phyloP scores from a whole-genome alignment of 2,329 filamentous ascomycete species.

The Magnaporthales sp. region DNA sequence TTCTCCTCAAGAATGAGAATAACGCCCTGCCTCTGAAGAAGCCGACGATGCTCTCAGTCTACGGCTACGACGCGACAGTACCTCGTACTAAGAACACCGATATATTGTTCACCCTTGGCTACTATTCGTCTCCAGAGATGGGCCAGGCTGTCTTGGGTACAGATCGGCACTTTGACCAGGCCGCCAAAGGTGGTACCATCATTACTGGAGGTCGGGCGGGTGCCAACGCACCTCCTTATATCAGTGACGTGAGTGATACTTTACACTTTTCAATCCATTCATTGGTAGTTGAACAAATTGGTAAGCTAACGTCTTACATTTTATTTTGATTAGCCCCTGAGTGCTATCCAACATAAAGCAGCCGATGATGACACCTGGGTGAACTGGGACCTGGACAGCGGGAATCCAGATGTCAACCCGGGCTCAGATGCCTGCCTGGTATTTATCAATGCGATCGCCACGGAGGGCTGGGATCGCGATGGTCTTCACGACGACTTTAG shows the following conservation, averaged over 20 bases:
- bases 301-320: background rate
- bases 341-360: constrained; percentile 17
- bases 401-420: constrained; percentile 1
- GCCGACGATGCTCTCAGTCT: constrained; percentile 42
- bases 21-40: constrained; percentile 52
- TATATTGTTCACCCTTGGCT: constrained; percentile 16
- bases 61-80: constrained; percentile 45
- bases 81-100: constrained; percentile 32
- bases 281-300: too few species aligned
- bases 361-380: constrained; percentile 46
- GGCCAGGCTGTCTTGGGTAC: background rate
- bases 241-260: background rate
- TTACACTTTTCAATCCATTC: background rate
- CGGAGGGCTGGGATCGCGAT: constrained; percentile 52
- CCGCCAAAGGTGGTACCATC: constrained; percentile 14
- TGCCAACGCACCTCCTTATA: constrained; percentile 5
- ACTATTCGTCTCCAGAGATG: background rate
- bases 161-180: background rate
- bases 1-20: constrained; percentile 68
- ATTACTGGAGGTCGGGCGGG: constrained; percentile 12
- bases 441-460: constrained; percentile 48
- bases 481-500: constrained; percentile 52
- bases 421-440: constrained; percentile 47
- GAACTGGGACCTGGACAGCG: constrained; percentile 38
- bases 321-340: background rate